Evolutionary conservation across 2,329 filamentous ascomycete genomes (phyloP).

Genomic region (Hirsutella rhossiliensis): DNA sequence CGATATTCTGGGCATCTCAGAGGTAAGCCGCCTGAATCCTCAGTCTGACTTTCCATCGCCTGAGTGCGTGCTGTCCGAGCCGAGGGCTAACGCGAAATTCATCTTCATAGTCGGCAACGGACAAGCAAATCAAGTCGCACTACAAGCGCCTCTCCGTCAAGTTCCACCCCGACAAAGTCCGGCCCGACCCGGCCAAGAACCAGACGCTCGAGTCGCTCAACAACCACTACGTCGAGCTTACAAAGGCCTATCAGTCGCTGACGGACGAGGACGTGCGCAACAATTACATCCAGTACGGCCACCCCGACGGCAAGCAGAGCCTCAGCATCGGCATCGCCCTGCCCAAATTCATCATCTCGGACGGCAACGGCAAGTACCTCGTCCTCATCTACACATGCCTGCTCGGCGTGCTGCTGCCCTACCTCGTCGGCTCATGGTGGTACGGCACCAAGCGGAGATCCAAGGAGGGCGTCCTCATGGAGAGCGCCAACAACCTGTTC

Average conservation of each 20-base stretch:
- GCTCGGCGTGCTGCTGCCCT: slow-evolving; percentile 82
- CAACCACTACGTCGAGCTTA: slow-evolving; percentile 82
- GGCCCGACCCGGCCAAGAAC: slow-evolving; percentile 74
- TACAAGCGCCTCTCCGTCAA: slow-evolving; percentile 80
- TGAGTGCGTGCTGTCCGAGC: not conserved
- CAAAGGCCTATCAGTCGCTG: slow-evolving; percentile 94
- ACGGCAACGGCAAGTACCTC: slow-evolving; percentile 93
- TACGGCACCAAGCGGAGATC: slow-evolving; percentile 90
- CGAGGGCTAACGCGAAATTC: not conserved
- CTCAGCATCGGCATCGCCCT: slow-evolving; percentile 96
- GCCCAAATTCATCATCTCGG: slow-evolving; percentile 81
- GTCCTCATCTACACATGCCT: slow-evolving; percentile 79
- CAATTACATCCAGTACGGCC: slow-evolving; percentile 91
- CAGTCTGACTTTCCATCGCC: not conserved
- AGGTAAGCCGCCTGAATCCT: slow-evolving; percentile 33
- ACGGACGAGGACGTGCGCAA: slow-evolving; percentile 96
- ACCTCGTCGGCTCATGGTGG: slow-evolving; percentile 95
- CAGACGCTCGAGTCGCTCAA: slow-evolving; percentile 78
- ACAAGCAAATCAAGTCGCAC: slow-evolving; percentile 84
- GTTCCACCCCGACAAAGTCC: slow-evolving; percentile 87
- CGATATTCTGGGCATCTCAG: slow-evolving; percentile 77
- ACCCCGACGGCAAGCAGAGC: slow-evolving; percentile 96
- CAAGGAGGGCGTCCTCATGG: slow-evolving; percentile 84
- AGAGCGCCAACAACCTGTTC: slow-evolving; percentile 91
- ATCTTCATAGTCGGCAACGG: slow-evolving; percentile 54